Conservation (phyloP, 352 stramenopile species). For the Thalassiosira pacifica region DNA sequence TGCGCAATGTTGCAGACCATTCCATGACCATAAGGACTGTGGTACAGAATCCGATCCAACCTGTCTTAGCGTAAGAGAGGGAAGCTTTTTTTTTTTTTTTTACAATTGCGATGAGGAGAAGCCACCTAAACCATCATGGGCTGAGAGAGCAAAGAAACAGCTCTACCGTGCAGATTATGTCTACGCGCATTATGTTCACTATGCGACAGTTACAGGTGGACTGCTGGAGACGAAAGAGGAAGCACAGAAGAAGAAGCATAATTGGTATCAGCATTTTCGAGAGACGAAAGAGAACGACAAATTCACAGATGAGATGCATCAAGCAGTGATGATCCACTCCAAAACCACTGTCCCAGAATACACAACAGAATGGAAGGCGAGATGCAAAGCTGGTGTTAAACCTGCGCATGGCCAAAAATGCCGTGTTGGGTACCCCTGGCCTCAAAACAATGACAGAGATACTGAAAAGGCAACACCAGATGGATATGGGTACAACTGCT, state of each 20-base stretch:
- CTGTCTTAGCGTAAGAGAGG: conserved; percentile 53
- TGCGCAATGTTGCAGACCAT: conserved; percentile 30
- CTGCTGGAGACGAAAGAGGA: conserved; percentile 57
- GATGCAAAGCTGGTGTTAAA: conserved; percentile 52
- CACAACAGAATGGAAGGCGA: conserved; percentile 52
- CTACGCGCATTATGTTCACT: conserved; percentile 73
- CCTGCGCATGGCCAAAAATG: conserved; percentile 62
- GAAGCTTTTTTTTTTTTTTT: conserved; percentile 51
- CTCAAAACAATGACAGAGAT: conserved; percentile 48
- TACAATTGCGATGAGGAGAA: conserved; percentile 64
- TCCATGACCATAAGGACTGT: conserved; percentile 52
- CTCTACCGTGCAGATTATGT: conserved; percentile 70
- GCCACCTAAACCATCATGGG: conserved; percentile 67
- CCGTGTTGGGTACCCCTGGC: conserved; percentile 65
- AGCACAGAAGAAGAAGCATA: conserved; percentile 22
- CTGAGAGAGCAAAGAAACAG: conserved; percentile 71
- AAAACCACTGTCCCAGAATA: conserved; percentile 66
- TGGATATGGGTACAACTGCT: conserved; percentile 62
- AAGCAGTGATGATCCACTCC: conserved; percentile 73
- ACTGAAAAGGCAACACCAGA: conserved; percentile 25
- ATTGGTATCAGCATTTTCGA: conserved; percentile 39
- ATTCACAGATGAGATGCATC: conserved; percentile 65
- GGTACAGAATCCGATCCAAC: conserved; percentile 50
- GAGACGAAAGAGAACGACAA: conserved; percentile 48
- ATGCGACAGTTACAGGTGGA: conserved; percentile 64